phyloP scores from a whole-genome alignment of 2,329 filamentous ascomycete species.

The Ramularia collo-cygni region DNA sequence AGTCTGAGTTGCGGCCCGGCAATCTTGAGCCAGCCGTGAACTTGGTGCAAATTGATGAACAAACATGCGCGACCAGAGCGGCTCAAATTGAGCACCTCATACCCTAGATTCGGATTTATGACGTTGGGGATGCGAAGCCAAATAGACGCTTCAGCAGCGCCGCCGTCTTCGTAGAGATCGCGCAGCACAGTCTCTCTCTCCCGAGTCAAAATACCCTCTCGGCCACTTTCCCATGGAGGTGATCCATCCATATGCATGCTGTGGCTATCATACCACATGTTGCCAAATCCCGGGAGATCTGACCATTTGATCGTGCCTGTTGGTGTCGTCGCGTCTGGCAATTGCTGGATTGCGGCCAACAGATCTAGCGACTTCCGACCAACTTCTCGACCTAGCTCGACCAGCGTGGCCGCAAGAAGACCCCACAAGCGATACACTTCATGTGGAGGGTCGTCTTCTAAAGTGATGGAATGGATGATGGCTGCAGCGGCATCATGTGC shows the following conservation, averaged over 20 bases:
- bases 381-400: not conserved
- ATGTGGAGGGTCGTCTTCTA: not conserved
- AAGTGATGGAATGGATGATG: not conserved
- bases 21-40: not conserved
- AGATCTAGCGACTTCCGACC: not conserved
- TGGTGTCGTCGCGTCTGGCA: not conserved
- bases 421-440: not conserved
- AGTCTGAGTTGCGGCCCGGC: not conserved
- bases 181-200: not conserved
- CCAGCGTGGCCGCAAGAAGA: not conserved
- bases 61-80: not conserved
- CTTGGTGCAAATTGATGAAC: not conserved
- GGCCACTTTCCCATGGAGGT: not conserved
- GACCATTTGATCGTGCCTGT: not conserved
- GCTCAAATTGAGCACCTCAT: not conserved
- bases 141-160: not conserved
- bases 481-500: not conserved
- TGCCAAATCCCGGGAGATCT: not conserved
- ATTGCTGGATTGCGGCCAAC: not conserved
- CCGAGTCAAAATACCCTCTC: not conserved
- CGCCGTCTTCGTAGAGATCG: not conserved
- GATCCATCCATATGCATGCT: not conserved
- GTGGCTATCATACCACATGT: not conserved
- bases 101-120: not conserved
- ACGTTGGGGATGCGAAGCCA: not conserved